These are phyloP conservation scores for Yarrowia osloensis DNA, from an alignment of 805 yeast species.

Conservation along the genomic window DNA sequence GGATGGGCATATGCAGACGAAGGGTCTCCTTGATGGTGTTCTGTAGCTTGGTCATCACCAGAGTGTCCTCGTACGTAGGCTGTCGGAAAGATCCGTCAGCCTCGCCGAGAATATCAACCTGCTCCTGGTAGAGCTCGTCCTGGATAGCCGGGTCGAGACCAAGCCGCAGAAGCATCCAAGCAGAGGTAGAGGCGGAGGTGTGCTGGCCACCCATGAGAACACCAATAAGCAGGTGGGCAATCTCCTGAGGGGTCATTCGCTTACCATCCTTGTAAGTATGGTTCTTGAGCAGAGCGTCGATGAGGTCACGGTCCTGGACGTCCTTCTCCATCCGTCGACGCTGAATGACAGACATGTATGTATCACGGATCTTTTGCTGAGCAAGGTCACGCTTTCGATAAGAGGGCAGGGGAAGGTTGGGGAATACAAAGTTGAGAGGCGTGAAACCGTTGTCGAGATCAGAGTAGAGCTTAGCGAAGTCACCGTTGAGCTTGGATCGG, in stretches of 20 bases:
- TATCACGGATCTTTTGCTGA: constrained; percentile 72
- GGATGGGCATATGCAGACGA: constrained; percentile 95
- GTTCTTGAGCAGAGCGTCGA: constrained; percentile 79
- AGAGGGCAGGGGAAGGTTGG: constrained; percentile 84
- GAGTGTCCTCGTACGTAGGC: constrained; percentile 78
- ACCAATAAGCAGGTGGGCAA: constrained; percentile 91
- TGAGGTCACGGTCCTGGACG: constrained; percentile 80
- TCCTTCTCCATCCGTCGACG: constrained; percentile 76
- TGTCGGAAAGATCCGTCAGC: constrained; percentile 48
- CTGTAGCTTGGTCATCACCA: constrained; percentile 77
- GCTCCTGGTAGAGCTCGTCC: constrained; percentile 76
- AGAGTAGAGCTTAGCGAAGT: constrained; percentile 80
- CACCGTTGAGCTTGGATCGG: constrained; percentile 76
- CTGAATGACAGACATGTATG: constrained; percentile 77
- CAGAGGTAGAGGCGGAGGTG: constrained; percentile 92
- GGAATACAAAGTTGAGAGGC: constrained; percentile 93
- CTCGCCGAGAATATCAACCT: constrained; percentile 56
- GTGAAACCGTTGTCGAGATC: constrained; percentile 97
- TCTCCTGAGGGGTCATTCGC: constrained; percentile 91
- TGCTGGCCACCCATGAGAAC: constrained; percentile 99
- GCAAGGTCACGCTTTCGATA: constrained; percentile 86
- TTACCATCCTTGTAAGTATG: constrained; percentile 92
- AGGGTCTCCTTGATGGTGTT: constrained; percentile 88
- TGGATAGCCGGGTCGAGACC: constrained; percentile 86
- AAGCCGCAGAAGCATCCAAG: constrained; percentile 90